Base-by-base conservation (phyloP, 2,329 filamentous ascomycete genomes). In the Emericellopsis cladophorae region DNA sequence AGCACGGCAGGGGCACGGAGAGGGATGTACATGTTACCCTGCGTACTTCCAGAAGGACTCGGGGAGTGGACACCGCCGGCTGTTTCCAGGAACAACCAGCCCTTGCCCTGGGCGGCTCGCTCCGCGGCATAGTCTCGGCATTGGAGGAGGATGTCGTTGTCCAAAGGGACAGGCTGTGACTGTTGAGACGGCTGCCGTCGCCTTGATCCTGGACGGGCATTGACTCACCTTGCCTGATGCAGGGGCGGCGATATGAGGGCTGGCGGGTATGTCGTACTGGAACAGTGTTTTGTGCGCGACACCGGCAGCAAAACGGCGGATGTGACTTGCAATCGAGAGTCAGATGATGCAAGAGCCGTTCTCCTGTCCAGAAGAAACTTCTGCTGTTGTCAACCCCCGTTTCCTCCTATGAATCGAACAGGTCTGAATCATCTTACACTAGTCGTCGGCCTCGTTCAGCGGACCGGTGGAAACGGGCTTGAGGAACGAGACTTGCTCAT, bases 391-490 rank as follows among this genome's bases (percentile, higher is more conserved):
- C 32, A 35, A 7, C n/a, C 32, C 32, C 32, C 9, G 6, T 35
- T 35, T 14, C 8, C n/a, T 35, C 15, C 40, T 36, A 18, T 10
- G 14, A n/a, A 35, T 24, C 2, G 15, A 4, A 21, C 18, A n/a
- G 36, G 7, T 35, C 11, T 18, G 12, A 33, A 22, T 37, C 21
- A n/a, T 34, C 53, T 49, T 52, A 67, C 66, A 85, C 81, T 66
- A 59, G 54, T 83, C 75, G 60, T 92, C 86, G 14, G 81, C 79
- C 42, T 89, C 83, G 22, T 74, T 61, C 9, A 64, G 54, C 7
- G 81, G 70, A 1, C 86, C 87, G 0, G 86, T 92, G 2, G 84
- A 90, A 2, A 93, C 79, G 0, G 86, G 86, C 57, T 93, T 93
- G 41, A 93, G 55, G 56, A 84, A 93, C 10, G 72, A 67, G 1